phyloP scores from a whole-genome alignment of 202 grass and related monocot genomes.

The Cymbopogon flexuosus region DNA sequence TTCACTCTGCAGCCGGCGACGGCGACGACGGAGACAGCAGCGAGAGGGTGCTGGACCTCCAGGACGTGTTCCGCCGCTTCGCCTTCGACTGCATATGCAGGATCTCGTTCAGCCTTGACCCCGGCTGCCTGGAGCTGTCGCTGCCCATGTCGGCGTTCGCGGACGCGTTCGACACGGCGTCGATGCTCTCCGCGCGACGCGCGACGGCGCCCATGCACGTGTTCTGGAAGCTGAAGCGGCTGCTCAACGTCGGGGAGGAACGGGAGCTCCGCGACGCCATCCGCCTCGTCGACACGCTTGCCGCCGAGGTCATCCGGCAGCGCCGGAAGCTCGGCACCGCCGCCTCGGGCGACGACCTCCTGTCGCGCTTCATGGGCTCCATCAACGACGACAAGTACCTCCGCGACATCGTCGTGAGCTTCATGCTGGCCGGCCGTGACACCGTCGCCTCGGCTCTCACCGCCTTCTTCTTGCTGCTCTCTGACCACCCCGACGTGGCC shows the following conservation, averaged over 20 bases:
- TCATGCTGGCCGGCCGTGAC: conserved; percentile 89
- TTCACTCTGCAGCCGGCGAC: conserved; percentile 32
- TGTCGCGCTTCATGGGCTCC: conserved; percentile 81
- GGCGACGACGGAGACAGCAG: neutral
- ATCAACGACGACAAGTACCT: conserved; percentile 83
- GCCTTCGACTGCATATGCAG: conserved; percentile 84
- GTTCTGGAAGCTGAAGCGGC: conserved; percentile 64
- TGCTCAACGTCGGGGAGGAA: conserved; percentile 63
- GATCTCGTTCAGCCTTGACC: conserved; percentile 78
- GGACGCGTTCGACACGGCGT: conserved; percentile 68
- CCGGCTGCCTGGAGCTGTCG: conserved; percentile 54
- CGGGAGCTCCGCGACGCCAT: conserved; percentile 59
- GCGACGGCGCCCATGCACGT: conserved; percentile 53
- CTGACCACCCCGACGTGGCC: conserved; percentile 45
- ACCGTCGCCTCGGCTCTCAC: conserved; percentile 73
- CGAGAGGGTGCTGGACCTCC: conserved; percentile 47
- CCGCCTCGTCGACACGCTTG: conserved; percentile 54
- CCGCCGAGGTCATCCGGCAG: conserved; percentile 59
- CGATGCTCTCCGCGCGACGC: conserved; percentile 61
- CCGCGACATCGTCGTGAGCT: conserved; percentile 91
- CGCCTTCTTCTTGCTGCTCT: conserved; percentile 76
- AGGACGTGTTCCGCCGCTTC: conserved; percentile 72
- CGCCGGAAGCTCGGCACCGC: conserved; percentile 59
- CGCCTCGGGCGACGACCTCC: conserved; percentile 46
- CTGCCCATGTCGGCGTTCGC: conserved; percentile 65